Evolutionary conservation across 1,284 basidiomycete species (phyloP).

Genomic region (Cryptococcus sp.): DNA sequence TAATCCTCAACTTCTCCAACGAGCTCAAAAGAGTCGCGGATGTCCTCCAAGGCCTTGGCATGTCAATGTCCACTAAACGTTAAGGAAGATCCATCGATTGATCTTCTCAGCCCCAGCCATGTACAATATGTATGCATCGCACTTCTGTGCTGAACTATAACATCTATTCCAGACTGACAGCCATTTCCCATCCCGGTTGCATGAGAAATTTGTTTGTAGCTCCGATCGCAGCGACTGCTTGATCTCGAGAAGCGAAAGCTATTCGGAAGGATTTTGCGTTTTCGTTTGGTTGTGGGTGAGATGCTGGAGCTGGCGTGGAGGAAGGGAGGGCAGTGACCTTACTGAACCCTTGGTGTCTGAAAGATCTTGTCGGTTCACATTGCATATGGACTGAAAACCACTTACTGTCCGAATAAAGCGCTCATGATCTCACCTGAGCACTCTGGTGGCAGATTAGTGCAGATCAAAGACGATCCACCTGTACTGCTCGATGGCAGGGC

Average conservation of each 20-base stretch:
- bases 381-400: background rate
- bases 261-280: conserved; percentile 33
- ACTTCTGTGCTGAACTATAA: background rate
- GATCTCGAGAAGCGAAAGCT: conserved; percentile 20
- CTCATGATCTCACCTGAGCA: conserved; percentile 32
- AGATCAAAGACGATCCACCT: conserved; percentile 17
- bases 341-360: conserved; percentile 35
- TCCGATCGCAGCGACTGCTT: conserved; percentile 23
- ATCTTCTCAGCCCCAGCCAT: background rate
- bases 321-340: conserved; percentile 17
- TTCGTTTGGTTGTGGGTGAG: conserved; percentile 29
- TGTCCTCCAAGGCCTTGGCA: conserved; percentile 2
- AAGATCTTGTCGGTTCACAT: background rate
- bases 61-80: background rate
- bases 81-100: background rate
- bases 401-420: conserved; percentile 32
- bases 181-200: conserved; percentile 44
- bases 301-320: conserved; percentile 20
- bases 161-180: conserved; percentile 23
- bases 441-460: conserved; percentile 40
- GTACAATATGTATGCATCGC: background rate
- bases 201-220: conserved; percentile 37
- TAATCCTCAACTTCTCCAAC: conserved; percentile 16
- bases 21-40: conserved; percentile 17
- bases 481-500: background rate